Percentiles rank a stretch among this genome's conserved stretches.
phyloP scores from a whole-genome alignment of 805 yeast species.

The Clavispora phyllophila region DNA sequence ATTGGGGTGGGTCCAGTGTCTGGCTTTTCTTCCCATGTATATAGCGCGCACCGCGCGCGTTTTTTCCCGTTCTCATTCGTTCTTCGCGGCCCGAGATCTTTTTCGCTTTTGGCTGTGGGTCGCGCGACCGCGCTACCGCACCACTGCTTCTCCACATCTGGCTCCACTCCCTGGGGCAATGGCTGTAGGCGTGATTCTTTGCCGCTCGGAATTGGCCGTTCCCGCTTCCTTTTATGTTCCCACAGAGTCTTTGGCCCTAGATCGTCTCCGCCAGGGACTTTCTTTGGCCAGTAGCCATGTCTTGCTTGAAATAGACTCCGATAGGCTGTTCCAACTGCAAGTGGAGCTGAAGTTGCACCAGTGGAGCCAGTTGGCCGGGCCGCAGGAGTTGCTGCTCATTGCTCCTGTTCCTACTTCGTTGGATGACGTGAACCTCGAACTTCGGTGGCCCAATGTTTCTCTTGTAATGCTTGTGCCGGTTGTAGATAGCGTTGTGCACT shows the following conservation, averaged over 20 bases:
- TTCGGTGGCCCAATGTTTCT: background rate
- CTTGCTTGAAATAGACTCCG: background rate
- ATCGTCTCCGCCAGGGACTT: background rate
- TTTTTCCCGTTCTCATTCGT: background rate
- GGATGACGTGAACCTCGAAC: background rate
- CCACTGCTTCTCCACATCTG: background rate
- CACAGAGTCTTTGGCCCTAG: background rate
- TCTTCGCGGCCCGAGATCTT: background rate
- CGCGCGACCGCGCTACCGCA: background rate
- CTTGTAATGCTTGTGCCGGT: slow-evolving; percentile 3
- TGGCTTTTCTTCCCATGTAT: background rate
- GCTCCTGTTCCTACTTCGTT: background rate
- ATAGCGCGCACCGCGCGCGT: background rate
- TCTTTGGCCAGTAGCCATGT: background rate
- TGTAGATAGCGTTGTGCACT: background rate
- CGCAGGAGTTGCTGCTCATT: background rate
- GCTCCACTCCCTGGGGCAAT: background rate
- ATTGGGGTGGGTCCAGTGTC: background rate
- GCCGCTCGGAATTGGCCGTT: background rate
- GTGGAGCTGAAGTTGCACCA: background rate
- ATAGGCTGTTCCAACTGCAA: background rate
- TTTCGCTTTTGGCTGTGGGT: background rate
- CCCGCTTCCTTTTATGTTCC: background rate
- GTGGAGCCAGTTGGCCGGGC: background rate
- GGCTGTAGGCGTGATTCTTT: background rate